Base-by-base conservation (phyloP, 345 rosid genomes). In the Moricandia arvensis region DNA sequence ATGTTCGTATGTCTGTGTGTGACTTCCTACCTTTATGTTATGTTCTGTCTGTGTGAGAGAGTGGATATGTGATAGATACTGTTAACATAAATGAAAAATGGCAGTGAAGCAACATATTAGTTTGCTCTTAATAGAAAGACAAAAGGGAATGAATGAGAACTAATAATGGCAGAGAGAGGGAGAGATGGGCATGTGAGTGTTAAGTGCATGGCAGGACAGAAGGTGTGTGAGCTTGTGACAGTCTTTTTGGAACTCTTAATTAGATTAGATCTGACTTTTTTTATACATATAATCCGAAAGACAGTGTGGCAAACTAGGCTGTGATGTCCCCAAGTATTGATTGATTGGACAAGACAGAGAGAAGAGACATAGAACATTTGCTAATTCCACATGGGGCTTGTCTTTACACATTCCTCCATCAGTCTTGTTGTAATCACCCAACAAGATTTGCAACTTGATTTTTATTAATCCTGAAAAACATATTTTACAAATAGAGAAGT, bases 211-310 rank as follows among this genome's bases (percentile, higher is more conserved):
- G 69, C 59, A 66, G 1, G 76, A 73, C 81, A 78, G 41, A 62
- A 72, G 73, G 13, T 68, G 74, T 73, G 78, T 78, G 76, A 77
- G 80, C 80, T 71, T 71, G 68, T 77, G 80, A 77, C 81, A 73
- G 78, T 67, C 70, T 61, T 66, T 45, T 64, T 68, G 30, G 57
- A 38, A 35, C 6, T 63, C 35, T 45, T 63, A 47, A 8, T 12
- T 15, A 9, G 31, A 47, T 58, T 73, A 79, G 78, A 79, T 79
- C 78, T 79, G 78, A 73, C 81, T 62, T 72, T 72, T 57, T 26
- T 21, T 49, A n/a, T n/a, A n/a, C 47, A n/a, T 1, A 47, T 47
- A 49, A 66, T 33, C 3, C n/a, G n/a, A n/a, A 0, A 78, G 77
- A 78, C 81, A 78, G 63, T 78, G 69, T 78, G 77, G 76, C 81